Percentiles rank a stretch among this genome's conserved stretches.
Conservation (phyloP, 192 early-diverging fungal genomes). For the Coemansia sp. region DNA sequence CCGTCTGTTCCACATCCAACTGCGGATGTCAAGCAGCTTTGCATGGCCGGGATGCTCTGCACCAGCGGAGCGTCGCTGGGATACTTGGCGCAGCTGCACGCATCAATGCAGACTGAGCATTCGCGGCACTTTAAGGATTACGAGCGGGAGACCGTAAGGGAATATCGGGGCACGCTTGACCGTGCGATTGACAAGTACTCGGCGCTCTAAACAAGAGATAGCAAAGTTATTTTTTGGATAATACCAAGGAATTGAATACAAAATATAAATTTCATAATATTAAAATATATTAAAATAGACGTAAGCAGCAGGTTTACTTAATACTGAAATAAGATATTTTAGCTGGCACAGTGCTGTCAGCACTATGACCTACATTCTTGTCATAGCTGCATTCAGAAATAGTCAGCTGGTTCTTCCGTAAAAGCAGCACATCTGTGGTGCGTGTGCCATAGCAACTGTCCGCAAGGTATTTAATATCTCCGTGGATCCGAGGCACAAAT, state of each 20-base stretch:
- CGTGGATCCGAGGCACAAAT: constrained; percentile 27
- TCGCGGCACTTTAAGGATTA: constrained; percentile 42
- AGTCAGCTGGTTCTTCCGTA: constrained; percentile 16
- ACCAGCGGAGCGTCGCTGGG: constrained; percentile 16
- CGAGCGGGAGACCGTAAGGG: constrained; percentile 41
- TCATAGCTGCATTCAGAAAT: constrained; percentile 15
- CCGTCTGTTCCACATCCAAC: not conserved
- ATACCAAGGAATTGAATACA: no score
- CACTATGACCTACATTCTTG: not conserved
- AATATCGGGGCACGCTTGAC: constrained; percentile 22
- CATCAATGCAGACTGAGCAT: constrained; percentile 13
- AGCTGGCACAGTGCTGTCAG: not conserved
- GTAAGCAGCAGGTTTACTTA: no score
- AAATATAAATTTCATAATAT: no score
- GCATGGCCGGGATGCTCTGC: constrained; percentile 39
- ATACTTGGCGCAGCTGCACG: constrained; percentile 29
- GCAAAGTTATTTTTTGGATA: no score
- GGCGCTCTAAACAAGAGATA: not conserved
- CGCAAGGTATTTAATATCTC: not conserved
- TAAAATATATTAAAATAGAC: no score
- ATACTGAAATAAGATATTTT: not conserved
- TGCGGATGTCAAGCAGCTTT: not conserved
- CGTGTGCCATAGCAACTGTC: constrained; percentile 27
- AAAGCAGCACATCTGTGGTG: constrained; percentile 32
- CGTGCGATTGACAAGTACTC: constrained; percentile 35